phyloP scores from a whole-genome alignment of 129 eudicot species.

The Oenanthe sinensis region DNA sequence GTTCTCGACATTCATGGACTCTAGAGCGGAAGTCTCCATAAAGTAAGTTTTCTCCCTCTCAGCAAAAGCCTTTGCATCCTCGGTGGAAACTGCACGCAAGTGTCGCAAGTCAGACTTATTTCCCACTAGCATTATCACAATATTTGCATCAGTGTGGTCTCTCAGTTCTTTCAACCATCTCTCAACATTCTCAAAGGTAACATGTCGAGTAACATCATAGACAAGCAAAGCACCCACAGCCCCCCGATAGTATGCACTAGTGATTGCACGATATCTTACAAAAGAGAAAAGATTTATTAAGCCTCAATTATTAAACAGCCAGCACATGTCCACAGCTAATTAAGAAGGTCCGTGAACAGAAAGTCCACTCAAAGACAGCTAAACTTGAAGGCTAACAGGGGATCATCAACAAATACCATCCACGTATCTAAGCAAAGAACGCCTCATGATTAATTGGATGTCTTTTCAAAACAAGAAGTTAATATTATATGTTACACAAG shows the following conservation, averaged over 20 bases:
- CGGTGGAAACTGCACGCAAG: conserved; percentile 68
- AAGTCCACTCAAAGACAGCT: background rate
- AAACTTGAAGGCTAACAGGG: background rate
- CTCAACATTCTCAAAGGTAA: conserved; percentile 70
- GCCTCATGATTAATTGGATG: background rate
- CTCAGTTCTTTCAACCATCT: conserved; percentile 76
- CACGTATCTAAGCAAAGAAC: background rate
- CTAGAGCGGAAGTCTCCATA: conserved; percentile 76
- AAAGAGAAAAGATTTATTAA: background rate
- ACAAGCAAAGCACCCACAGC: conserved; percentile 78
- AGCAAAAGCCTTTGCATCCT: conserved; percentile 60
- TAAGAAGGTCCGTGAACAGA: background rate
- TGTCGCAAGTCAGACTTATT: conserved; percentile 75
- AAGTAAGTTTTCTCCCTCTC: conserved; percentile 65
- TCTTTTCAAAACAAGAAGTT: background rate
- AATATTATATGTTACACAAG: background rate
- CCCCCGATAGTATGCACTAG: conserved; percentile 78
- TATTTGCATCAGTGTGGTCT: conserved; percentile 65
- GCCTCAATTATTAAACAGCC: background rate
- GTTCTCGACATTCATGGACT: conserved; percentile 69
- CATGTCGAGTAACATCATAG: conserved; percentile 64
- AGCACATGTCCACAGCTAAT: background rate
- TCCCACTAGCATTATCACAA: conserved; percentile 76
- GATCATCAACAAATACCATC: background rate
- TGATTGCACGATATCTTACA: conserved; percentile 68